A percentile compares a stretch with the other conserved stretches of the same genome.
Conservation (phyloP, 2,329 filamentous ascomycete genomes). For the Hyphodiscus sp. region DNA sequence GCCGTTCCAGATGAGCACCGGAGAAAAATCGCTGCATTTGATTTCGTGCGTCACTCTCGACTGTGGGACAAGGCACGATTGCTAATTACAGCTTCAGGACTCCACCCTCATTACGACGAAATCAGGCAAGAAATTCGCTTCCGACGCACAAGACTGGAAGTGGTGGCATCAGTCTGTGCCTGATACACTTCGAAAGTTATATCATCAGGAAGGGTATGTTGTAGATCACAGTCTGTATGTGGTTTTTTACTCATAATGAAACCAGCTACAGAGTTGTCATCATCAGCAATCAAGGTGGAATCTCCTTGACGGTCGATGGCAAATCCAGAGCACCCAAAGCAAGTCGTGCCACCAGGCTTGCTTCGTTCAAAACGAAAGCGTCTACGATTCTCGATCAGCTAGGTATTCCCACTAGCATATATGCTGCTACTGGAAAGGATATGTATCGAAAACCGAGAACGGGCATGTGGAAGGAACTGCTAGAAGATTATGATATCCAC, state of each 20-base stretch:
- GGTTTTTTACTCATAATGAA: conserved; percentile 1
- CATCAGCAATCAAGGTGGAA: conserved; percentile 82
- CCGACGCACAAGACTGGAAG: conserved; percentile 75
- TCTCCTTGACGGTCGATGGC: conserved; percentile 67
- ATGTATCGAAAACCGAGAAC: conserved; percentile 77
- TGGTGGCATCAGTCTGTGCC: conserved; percentile 83
- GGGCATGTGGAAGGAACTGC: conserved; percentile 78
- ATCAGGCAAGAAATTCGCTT: conserved; percentile 73
- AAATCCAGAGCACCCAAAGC: conserved; percentile 53
- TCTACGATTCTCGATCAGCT: conserved; percentile 62
- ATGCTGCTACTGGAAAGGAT: conserved; percentile 81
- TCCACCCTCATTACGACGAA: conserved; percentile 77
- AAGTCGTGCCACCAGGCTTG: conserved; percentile 56
- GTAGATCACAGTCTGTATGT: not conserved
- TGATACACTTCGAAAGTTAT: conserved; percentile 56
- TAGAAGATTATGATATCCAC: conserved; percentile 42
- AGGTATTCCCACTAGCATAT: conserved; percentile 70
- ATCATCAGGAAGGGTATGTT: conserved; percentile 57
- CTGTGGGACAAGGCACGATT: not conserved
- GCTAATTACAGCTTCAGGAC: conserved; percentile 47
- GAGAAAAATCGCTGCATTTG: conserved; percentile 64
- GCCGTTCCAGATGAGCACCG: conserved; percentile 30
- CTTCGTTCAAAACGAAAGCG: conserved; percentile 79
- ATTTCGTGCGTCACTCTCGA: conserved; percentile 42
- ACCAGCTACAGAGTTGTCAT: conserved; percentile 67